Percentiles rank a stretch among this genome's conserved stretches.
Evolutionary conservation across 371 early-diverging fungal species (phyloP).

Genomic region (Actinomortierella wolfii): DNA sequence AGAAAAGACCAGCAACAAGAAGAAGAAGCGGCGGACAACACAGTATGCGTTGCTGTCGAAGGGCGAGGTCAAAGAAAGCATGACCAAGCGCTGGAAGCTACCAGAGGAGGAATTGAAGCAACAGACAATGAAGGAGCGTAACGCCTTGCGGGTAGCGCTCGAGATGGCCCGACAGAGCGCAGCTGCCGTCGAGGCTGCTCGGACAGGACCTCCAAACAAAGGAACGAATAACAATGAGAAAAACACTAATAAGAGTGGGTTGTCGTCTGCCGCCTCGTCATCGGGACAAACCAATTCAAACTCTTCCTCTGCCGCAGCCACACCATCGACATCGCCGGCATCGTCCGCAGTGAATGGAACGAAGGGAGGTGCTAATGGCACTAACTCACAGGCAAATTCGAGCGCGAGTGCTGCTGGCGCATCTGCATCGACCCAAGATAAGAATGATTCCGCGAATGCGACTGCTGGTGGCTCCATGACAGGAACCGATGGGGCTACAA

Average conservation of each 20-base stretch:
- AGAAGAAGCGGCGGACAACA: conserved; percentile 4
- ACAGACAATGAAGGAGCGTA: conserved; percentile 11
- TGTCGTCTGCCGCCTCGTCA: background rate
- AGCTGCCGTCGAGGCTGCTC: conserved; percentile 26
- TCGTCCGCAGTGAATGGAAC: conserved; percentile 1
- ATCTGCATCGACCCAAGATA: conserved; percentile 1
- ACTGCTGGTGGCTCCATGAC: background rate
- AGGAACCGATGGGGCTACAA: too few species aligned
- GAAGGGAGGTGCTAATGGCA: background rate
- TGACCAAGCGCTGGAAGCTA: conserved; percentile 13
- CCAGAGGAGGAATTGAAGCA: conserved; percentile 15
- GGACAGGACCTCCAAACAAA: conserved; percentile 24
- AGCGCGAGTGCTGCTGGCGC: background rate
- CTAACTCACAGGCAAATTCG: background rate
- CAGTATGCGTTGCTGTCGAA: background rate
- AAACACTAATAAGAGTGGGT: background rate
- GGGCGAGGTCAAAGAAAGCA: background rate
- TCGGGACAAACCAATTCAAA: too few species aligned
- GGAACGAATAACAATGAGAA: conserved; percentile 10
- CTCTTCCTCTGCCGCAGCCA: too few species aligned
- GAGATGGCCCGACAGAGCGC: conserved; percentile 34
- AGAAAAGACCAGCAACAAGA: conserved; percentile 1
- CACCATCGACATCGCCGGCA: conserved; percentile 2
- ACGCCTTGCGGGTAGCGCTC: conserved; percentile 4
- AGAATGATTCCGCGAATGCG: background rate